phyloP scores from a whole-genome alignment of 352 stramenopile species.

The Pythium dissimile region DNA sequence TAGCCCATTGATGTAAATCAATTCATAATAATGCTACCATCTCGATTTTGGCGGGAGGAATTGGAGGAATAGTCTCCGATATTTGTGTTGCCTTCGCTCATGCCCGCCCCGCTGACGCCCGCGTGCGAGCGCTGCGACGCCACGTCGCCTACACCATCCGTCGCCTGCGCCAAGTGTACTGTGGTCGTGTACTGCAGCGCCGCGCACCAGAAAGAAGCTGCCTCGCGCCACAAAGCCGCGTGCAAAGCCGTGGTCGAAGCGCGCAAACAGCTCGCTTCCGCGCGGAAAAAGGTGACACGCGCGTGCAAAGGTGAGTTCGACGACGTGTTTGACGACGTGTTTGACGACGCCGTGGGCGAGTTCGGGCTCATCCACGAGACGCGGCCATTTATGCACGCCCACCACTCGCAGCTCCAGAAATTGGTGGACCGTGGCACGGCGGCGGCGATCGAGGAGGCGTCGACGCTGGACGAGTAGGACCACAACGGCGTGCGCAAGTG shows the following conservation, averaged over 20 bases:
- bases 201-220: neutral
- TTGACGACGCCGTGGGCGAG: neutral
- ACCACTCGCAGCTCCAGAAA: neutral
- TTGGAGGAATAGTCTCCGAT: neutral
- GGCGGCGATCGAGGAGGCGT: neutral
- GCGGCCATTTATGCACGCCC: conserved; percentile 3
- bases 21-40: too few species aligned
- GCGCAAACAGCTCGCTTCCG: neutral
- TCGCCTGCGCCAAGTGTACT: neutral
- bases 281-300: neutral
- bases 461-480: neutral
- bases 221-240: neutral
- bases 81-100: neutral
- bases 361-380: neutral
- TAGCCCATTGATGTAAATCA: too few species aligned
- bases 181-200: neutral
- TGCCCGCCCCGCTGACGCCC: neutral
- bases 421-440: neutral
- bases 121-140: neutral
- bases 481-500: conserved; percentile 1
- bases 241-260: neutral
- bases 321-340: neutral
- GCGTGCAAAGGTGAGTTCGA: too few species aligned
- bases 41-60: neutral
- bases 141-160: neutral